phyloP scores from a whole-genome alignment of 2,329 filamentous ascomycete genomes.

The Aschersonia sp. region DNA sequence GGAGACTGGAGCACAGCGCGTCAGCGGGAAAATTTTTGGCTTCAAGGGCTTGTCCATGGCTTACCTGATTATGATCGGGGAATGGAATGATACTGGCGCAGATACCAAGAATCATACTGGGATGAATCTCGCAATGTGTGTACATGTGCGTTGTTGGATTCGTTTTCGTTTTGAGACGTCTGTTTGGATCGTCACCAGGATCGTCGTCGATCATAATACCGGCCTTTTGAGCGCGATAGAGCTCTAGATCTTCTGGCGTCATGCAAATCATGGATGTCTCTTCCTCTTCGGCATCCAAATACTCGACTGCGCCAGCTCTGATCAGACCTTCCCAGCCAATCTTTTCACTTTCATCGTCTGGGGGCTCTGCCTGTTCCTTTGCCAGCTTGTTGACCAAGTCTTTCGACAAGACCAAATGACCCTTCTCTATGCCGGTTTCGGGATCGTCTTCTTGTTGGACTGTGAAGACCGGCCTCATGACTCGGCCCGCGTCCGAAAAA shows the following conservation, averaged over 20 bases:
- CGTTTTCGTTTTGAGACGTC: slow-evolving; percentile 74
- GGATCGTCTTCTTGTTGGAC: slow-evolving; percentile 75
- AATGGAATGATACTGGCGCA: slow-evolving; percentile 99
- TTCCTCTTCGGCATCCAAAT: slow-evolving; percentile 94
- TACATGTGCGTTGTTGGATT: slow-evolving; percentile 83
- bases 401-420: slow-evolving; percentile 69
- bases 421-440: slow-evolving; percentile 43
- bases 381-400: slow-evolving; percentile 62
- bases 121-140: slow-evolving; percentile 98
- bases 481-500: slow-evolving; percentile 90
- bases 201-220: slow-evolving; percentile 50
- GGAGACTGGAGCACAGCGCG: slow-evolving; percentile 52
- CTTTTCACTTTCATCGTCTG: slow-evolving; percentile 42
- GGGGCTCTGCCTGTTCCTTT: slow-evolving; percentile 55
- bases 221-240: slow-evolving; percentile 54
- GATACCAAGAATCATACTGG: slow-evolving; percentile 96
- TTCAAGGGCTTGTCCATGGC: slow-evolving; percentile 8
- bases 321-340: slow-evolving; percentile 86
- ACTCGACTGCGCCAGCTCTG: slow-evolving; percentile 76
- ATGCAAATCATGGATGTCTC: slow-evolving; percentile 99
- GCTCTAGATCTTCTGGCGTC: slow-evolving; percentile 88
- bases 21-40: neutral
- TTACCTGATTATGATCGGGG: slow-evolving; percentile 89
- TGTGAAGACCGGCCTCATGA: slow-evolving; percentile 86
- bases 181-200: slow-evolving; percentile 54